Evolutionary conservation across 169 alveolate species (phyloP).

Genomic region (Theileria equi): DNA sequence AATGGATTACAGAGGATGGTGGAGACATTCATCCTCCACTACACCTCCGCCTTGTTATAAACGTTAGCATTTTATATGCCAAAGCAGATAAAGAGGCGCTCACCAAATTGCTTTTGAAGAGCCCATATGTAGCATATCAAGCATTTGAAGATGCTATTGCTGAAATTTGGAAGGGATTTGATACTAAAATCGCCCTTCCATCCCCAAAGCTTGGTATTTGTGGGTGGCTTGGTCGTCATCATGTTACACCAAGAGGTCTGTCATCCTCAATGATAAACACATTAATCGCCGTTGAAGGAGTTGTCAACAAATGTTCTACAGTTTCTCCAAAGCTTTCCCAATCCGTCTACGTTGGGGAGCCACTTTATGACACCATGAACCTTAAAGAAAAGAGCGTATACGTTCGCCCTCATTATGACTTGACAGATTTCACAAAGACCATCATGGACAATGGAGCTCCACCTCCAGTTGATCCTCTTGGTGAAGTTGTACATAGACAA

Average conservation of each 20-base stretch:
- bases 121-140: constrained; percentile 77
- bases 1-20: constrained; percentile 16
- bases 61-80: constrained; percentile 66
- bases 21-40: constrained; percentile 63
- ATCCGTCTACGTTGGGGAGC: constrained; percentile 89
- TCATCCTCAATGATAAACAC: constrained; percentile 86
- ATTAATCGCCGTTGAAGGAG: constrained; percentile 94
- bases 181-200: constrained; percentile 61
- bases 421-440: constrained; percentile 70
- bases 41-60: constrained; percentile 68
- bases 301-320: constrained; percentile 91
- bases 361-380: constrained; percentile 77
- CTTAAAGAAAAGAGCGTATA: constrained; percentile 83
- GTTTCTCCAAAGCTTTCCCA: constrained; percentile 89
- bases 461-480: constrained; percentile 73
- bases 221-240: constrained; percentile 95
- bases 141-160: constrained; percentile 82
- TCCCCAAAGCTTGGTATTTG: constrained; percentile 85
- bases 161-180: constrained; percentile 76
- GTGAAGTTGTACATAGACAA: constrained; percentile 72
- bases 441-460: constrained; percentile 69
- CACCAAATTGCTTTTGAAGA: constrained; percentile 63
- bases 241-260: constrained; percentile 96
- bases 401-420: constrained; percentile 74
- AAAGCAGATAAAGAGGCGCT: constrained; percentile 61